Base-by-base conservation (phyloP, 1,139 yeast species). In the Pichia sp. region DNA sequence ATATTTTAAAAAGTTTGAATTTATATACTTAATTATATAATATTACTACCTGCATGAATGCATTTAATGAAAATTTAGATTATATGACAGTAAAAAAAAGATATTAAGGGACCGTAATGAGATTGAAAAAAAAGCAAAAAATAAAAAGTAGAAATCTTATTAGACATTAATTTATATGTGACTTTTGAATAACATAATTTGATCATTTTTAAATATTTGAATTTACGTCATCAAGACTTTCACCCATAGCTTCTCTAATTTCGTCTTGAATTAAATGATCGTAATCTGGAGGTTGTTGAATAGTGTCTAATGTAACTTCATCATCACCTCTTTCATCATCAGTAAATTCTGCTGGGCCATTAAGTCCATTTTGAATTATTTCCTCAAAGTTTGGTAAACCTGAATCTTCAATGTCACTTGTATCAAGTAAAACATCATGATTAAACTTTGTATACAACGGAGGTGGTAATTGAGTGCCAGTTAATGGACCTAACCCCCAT, bases 401-500 rank as follows among this genome's bases (percentile, higher is more conserved):
- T 54, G 75, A 81, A 46, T 70, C 67, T 56, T 76, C 83, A 26
- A 74, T 66, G 59, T 78, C 83, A 30, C 79, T 74, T 46, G 81
- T 63, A 55, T 76, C 83, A 31, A 78, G 65, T 44, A 78, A 60
- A 11, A 78, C 76, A 61, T 78, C 83, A 26, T 71, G 66, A 55
- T 77, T 78, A 58, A 74, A 78, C 54, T 75, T 76, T 49, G 74
- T 74, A 61, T 78, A 78, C 31, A 78, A 74, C 8, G 83, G 83
- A 2, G 83, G 83, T n/a, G 83, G 78, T 2, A 79, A 76, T n/a
- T 79, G 81, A 43, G 62, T 71, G 1, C 83, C 83, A 61, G 76
- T 80, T 47, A 78, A 59, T 1, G 83, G 82, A 1, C 80, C 83
- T 62, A 74, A 76, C n/a, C 82, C 82, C 83, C 83, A 78, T 60